phyloP scores from a whole-genome alignment of 345 rosid genomes.

The Triadica sebifera region DNA sequence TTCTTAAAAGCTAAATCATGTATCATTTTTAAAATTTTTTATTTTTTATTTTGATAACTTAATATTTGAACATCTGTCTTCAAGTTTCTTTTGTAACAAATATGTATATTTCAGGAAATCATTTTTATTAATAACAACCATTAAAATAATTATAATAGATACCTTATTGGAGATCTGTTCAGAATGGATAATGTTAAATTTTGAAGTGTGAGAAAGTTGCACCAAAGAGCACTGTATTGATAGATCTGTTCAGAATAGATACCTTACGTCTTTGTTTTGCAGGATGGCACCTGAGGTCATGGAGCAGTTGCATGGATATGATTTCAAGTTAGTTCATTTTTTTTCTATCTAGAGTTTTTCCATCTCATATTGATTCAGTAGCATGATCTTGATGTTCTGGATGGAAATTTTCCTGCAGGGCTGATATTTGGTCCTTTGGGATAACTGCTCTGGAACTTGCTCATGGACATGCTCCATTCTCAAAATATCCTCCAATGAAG shows the following conservation, averaged over 20 bases:
- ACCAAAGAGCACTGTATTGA: background rate
- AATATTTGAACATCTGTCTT: background rate
- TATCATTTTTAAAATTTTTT: background rate
- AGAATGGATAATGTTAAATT: background rate
- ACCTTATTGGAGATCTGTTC: background rate
- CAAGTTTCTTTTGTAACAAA: background rate
- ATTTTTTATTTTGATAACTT: background rate
- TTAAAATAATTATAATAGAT: background rate
- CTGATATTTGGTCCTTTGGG: constrained; percentile 99
- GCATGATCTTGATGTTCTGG: constrained; percentile 26
- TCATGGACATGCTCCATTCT: constrained; percentile 99
- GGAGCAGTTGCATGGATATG: constrained; percentile 99
- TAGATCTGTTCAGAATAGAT: too few species aligned
- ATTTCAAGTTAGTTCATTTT: constrained; percentile 68
- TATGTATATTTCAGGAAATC: background rate
- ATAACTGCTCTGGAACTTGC: constrained; percentile 99
- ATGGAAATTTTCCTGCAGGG: constrained; percentile 52
- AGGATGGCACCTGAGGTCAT: constrained; percentile 99
- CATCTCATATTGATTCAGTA: constrained; percentile 12
- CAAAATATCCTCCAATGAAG: constrained; percentile 99
- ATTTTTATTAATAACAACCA: background rate
- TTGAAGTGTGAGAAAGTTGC: constrained; percentile 1
- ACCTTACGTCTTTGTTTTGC: constrained; percentile 21
- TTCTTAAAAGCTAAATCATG: background rate
- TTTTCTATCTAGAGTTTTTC: constrained; percentile 12